Conservation (phyloP, 345 rosid genomes). For the Populus nigra region DNA sequence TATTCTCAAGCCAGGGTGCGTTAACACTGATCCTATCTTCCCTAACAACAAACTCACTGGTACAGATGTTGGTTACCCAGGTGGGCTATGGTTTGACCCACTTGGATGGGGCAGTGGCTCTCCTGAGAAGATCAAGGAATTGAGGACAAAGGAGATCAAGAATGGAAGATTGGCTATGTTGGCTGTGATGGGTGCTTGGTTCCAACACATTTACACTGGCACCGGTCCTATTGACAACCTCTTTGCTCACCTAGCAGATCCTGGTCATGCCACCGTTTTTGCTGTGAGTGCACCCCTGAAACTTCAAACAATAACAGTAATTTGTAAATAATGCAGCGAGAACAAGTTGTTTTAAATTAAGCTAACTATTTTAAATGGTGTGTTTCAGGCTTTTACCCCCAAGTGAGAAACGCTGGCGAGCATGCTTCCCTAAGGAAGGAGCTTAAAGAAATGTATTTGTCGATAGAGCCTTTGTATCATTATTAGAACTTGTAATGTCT, state of each 20-base stretch:
- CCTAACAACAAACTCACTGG: slow-evolving; percentile 97
- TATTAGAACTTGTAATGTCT: slow-evolving; percentile 25
- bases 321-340: neutral
- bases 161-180: slow-evolving; percentile 95
- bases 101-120: slow-evolving; percentile 90
- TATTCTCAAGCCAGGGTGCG: slow-evolving; percentile 89
- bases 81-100: slow-evolving; percentile 99
- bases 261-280: slow-evolving; percentile 91
- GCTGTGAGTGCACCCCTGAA: slow-evolving; percentile 47
- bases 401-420: slow-evolving; percentile 45
- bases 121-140: slow-evolving; percentile 76
- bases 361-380: neutral
- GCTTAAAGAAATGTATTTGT: slow-evolving; percentile 23
- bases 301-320: neutral
- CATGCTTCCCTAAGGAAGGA: neutral
- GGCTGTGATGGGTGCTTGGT: slow-evolving; percentile 99
- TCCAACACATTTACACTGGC: slow-evolving; percentile 96
- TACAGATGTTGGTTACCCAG: slow-evolving; percentile 96
- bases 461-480: slow-evolving; percentile 17
- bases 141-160: slow-evolving; percentile 95
- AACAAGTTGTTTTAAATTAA: neutral
- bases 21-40: slow-evolving; percentile 93
- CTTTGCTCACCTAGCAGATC: slow-evolving; percentile 95
- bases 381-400: slow-evolving; percentile 72
- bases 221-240: slow-evolving; percentile 97